phyloP scores from a whole-genome alignment of 2,329 filamentous ascomycete species.

The Colletotrichum musicola region DNA sequence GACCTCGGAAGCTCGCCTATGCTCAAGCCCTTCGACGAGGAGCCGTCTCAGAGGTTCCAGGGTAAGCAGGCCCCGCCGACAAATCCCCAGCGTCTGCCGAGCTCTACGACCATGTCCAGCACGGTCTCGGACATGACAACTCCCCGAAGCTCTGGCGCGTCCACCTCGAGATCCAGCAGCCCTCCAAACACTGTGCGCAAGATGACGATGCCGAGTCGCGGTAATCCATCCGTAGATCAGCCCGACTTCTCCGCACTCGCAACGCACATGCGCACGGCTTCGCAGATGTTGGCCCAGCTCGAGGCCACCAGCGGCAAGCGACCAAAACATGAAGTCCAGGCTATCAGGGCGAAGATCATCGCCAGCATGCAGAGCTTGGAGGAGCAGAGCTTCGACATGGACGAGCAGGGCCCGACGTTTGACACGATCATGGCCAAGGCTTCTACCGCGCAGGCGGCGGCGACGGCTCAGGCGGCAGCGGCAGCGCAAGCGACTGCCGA shows the following conservation, averaged over 20 bases:
- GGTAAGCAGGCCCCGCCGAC: slow-evolving; percentile 46
- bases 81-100: slow-evolving; percentile 68
- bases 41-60: slow-evolving; percentile 40
- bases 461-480: slow-evolving; percentile 59
- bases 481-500: slow-evolving; percentile 55
- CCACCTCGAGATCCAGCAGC: slow-evolving; percentile 74
- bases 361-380: slow-evolving; percentile 91
- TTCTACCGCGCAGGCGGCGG: slow-evolving; percentile 63
- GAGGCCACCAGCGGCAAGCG: slow-evolving; percentile 85
- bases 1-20: slow-evolving; percentile 82
- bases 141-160: slow-evolving; percentile 77
- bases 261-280: slow-evolving; percentile 88
- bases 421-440: slow-evolving; percentile 85
- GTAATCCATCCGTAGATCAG: slow-evolving; percentile 72
- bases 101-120: slow-evolving; percentile 68
- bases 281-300: slow-evolving; percentile 87
- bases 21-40: slow-evolving; percentile 69
- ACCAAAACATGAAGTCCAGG: slow-evolving; percentile 83
- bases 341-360: slow-evolving; percentile 88
- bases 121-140: slow-evolving; percentile 72
- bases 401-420: slow-evolving; percentile 79
- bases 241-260: slow-evolving; percentile 86
- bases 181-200: slow-evolving; percentile 73
- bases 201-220: slow-evolving; percentile 69
- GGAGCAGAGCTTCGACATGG: slow-evolving; percentile 84